Evolutionary conservation across 2,329 filamentous ascomycete genomes (phyloP), one percentile per base, ranked within the genome.

Genomic region (Talaromyces albobiverticillius): DNA sequence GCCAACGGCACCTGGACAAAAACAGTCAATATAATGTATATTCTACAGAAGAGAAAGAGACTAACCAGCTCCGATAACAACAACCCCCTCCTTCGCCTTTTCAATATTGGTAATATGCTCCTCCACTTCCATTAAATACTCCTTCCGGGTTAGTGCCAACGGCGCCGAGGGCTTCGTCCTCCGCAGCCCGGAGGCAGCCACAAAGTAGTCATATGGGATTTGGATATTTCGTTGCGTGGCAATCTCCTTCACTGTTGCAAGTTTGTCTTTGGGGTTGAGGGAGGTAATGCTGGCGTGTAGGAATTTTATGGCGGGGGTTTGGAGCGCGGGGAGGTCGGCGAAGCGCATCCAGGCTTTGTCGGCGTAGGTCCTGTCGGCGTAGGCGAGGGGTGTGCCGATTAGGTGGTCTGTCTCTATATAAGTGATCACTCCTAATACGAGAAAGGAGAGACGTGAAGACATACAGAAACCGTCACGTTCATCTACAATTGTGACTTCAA

Each of bases 401-500:
- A 89, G 70, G 68, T 93, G 89, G 69, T 52, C 49, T 57, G 31
- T n/a, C n/a, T n/a, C n/a, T 34, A 20, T n/a, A 38, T 32, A 13
- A 46, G 51, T 25, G 23, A 38, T n/a, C n/a, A n/a, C n/a, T n/a
- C n/a, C n/a, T n/a, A n/a, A n/a, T n/a, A n/a, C n/a, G n/a, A n/a
- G n/a, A n/a, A n/a, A 57, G 41, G 60, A 36, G n/a, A 16, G 4
- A 16, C 13, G 29, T 31, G 4, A n/a, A 36, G n/a, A 3, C 84
- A 63, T 76, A 91, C 88, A 91, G 68, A 84, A 91, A n/a, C 89
- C 89, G 75, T 92, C 88, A n/a, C 87, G 77, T 69, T 91, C 87
- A 62, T 92, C 88, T 22, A 89, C 83, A 20, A 92, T 79, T 20
- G 86, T 90, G 48, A 92, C 84, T 34, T 90, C 80, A 13, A 89